A percentile compares a stretch with the other conserved stretches of the same genome.
phyloP scores from a whole-genome alignment of 768 basidiomycete genomes.

The Hericium rajendrae region DNA sequence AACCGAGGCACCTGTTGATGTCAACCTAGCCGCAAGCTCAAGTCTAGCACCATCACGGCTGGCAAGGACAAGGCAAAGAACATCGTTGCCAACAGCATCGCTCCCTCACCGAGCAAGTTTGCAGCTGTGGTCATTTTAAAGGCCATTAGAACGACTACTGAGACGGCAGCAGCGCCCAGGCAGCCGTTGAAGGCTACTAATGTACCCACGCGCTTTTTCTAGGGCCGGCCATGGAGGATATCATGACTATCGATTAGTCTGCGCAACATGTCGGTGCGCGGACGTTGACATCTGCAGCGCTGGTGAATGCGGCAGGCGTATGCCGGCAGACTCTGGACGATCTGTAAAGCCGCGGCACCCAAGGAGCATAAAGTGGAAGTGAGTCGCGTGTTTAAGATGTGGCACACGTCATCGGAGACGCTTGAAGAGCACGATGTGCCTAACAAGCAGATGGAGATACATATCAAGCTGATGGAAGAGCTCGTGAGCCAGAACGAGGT shows the following conservation, averaged over 20 bases:
- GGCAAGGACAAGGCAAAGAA: constrained; percentile 49
- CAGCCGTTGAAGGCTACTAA: background rate
- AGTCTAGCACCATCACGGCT: constrained; percentile 20
- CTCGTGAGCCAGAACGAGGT: no score
- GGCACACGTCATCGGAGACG: constrained; percentile 59
- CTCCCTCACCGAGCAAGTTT: constrained; percentile 34
- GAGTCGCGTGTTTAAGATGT: constrained; percentile 59
- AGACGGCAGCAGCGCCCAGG: constrained; percentile 43
- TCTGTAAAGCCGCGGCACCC: background rate
- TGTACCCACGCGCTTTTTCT: constrained; percentile 17
- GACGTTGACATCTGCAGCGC: background rate
- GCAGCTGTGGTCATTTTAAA: constrained; percentile 50
- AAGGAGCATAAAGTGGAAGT: constrained; percentile 46
- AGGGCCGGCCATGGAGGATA: constrained; percentile 36
- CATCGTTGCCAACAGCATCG: constrained; percentile 2
- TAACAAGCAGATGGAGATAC: constrained; percentile 30
- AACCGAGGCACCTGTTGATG: constrained; percentile 31
- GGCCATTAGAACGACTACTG: constrained; percentile 39
- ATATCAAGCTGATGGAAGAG: constrained; percentile 34
- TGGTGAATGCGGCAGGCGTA: background rate
- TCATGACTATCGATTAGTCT: constrained; percentile 31
- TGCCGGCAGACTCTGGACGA: constrained; percentile 1
- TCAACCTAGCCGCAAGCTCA: constrained; percentile 34
- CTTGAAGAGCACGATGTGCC: constrained; percentile 28
- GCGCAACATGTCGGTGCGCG: constrained; percentile 19